Conservation (phyloP, 192 early-diverging fungal genomes). For the Coemansia sp. region DNA sequence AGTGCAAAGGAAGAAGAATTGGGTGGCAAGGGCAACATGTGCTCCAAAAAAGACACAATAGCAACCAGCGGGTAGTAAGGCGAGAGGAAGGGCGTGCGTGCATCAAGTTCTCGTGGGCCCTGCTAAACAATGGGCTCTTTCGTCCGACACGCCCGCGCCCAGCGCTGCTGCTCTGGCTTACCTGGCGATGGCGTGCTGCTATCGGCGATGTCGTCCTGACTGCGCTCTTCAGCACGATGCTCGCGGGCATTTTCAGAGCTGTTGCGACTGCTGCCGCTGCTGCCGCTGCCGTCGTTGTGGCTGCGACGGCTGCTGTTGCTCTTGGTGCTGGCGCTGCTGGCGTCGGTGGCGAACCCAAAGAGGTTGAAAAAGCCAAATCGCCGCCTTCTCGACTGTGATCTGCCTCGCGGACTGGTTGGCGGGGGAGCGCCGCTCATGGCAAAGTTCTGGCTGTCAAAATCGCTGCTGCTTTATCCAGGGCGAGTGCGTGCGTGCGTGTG, state of each 20-base stretch:
- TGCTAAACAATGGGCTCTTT: not conserved
- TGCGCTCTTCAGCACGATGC: not conserved
- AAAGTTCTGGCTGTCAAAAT: not conserved
- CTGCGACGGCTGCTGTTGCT: conserved; percentile 12
- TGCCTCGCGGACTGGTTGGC: conserved; percentile 7
- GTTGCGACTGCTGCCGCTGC: conserved; percentile 7
- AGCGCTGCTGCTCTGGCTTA: not conserved
- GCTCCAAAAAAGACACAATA: conserved; percentile 4
- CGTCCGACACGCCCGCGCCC: not conserved
- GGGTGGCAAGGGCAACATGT: not conserved
- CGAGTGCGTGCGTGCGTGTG: not conserved
- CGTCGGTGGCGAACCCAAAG: conserved; percentile 33
- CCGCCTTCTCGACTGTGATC: conserved; percentile 27
- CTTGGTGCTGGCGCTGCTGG: conserved; percentile 7
- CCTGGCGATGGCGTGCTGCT: not conserved
- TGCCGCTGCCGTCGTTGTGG: not conserved
- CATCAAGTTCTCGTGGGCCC: not conserved
- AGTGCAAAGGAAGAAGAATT: not conserved
- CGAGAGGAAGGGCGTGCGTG: not conserved
- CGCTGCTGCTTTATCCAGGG: not conserved
- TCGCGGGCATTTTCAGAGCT: not conserved
- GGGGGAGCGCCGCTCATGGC: conserved; percentile 22
- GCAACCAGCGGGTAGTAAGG: not conserved
- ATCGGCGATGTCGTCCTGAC: not conserved
- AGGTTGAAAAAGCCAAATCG: conserved; percentile 52